Evolutionary conservation across 2,329 filamentous ascomycete genomes (phyloP).

Genomic region (Beauveria varroae): DNA sequence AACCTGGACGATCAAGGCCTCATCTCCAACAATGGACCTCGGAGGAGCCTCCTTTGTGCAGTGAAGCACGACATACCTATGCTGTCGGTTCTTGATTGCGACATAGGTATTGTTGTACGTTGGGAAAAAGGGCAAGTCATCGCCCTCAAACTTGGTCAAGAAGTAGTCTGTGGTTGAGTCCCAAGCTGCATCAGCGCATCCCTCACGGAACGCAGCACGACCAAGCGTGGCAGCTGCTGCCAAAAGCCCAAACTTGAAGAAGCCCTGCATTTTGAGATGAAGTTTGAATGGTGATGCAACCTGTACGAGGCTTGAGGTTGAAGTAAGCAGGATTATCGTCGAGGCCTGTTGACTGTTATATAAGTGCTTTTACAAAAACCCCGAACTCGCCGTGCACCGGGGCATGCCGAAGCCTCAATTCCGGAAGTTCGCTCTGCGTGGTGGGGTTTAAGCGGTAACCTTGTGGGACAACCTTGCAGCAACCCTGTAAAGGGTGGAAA

Average conservation of each 20-base stretch:
- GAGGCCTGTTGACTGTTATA: not conserved
- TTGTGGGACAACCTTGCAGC: not conserved
- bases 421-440: not conserved
- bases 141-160: slow-evolving; percentile 1
- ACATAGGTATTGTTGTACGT: slow-evolving; percentile 12
- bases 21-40: slow-evolving; percentile 1
- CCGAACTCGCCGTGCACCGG: not conserved
- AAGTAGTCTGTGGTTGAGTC: slow-evolving; percentile 9
- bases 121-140: not conserved
- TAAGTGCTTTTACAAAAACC: not conserved
- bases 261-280: not conserved
- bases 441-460: not conserved
- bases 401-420: not conserved
- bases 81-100: slow-evolving; percentile 9
- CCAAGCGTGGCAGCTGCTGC: not conserved
- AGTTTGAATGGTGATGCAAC: not conserved
- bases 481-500: not conserved
- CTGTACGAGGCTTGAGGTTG: not conserved
- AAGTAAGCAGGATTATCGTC: not conserved
- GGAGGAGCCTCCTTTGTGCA: slow-evolving; percentile 11
- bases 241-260: not conserved
- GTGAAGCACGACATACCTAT: slow-evolving; percentile 9
- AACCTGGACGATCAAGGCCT: slow-evolving; percentile 5
- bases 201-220: slow-evolving; percentile 4
- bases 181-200: slow-evolving; percentile 10